A percentile compares a stretch with the other conserved stretches of the same genome.
phyloP scores from a whole-genome alignment of 2,329 filamentous ascomycete species.

The Trichoderma guizhouense region DNA sequence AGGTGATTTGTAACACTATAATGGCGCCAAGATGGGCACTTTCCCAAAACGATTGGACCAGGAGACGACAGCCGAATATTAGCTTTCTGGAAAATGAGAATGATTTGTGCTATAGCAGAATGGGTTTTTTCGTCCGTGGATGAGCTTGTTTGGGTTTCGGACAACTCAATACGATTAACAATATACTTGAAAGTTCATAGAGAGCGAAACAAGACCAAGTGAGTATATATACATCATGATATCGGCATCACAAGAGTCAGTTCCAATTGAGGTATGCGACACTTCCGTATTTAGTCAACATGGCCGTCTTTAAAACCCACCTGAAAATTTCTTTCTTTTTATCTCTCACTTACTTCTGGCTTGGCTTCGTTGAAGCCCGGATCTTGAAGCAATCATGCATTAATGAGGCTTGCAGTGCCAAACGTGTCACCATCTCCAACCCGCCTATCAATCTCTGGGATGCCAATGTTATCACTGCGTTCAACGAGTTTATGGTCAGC shows the following conservation, averaged over 20 bases:
- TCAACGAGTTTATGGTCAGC: background rate
- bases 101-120: background rate
- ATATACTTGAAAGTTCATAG: background rate
- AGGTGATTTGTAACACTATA: background rate
- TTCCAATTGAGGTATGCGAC: background rate
- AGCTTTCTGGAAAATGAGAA: background rate
- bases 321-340: background rate
- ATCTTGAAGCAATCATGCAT: slow-evolving; percentile 4
- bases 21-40: background rate
- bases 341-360: background rate
- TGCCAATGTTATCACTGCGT: background rate
- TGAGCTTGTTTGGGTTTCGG: background rate
- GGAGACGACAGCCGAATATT: background rate
- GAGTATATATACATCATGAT: background rate
- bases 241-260: background rate
- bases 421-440: background rate
- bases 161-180: background rate
- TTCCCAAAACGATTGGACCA: background rate
- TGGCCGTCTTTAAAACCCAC: background rate
- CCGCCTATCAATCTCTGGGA: slow-evolving; percentile 1
- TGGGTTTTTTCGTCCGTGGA: no score
- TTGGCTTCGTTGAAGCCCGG: background rate
- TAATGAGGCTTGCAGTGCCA: background rate
- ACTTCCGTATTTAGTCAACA: background rate
- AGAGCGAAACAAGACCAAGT: background rate